These are phyloP conservation scores for Mychonastes homosphaera DNA, from an alignment of 139 green algal genomes.

Conservation along the genomic window DNA sequence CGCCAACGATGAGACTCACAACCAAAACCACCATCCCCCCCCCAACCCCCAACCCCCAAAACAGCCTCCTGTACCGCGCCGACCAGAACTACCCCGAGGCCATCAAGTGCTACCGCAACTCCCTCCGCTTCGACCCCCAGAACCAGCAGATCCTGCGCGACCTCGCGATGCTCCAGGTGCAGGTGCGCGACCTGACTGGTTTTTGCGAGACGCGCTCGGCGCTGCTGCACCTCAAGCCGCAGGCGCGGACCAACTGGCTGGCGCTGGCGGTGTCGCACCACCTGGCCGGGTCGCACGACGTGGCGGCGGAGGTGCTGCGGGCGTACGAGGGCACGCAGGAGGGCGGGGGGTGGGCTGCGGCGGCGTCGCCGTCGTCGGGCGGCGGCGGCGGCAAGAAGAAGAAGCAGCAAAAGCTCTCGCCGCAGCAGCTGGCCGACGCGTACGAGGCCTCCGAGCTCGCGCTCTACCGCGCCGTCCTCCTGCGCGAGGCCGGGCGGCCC, in stretches of 20 bases:
- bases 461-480: slow-evolving; percentile 77
- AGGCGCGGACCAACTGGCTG: slow-evolving; percentile 84
- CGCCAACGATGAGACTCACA: too few species aligned
- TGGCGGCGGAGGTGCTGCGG: slow-evolving; percentile 51
- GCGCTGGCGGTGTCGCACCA: slow-evolving; percentile 84
- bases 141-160: slow-evolving; percentile 91
- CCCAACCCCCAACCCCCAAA: too few species aligned
- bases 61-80: slow-evolving; percentile 83
- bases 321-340: slow-evolving; percentile 44
- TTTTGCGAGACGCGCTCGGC: slow-evolving; percentile 82
- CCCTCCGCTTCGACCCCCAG: slow-evolving; percentile 82
- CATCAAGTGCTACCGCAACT: slow-evolving; percentile 99
- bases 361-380: slow-evolving; percentile 13
- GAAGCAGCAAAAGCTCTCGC: background rate
- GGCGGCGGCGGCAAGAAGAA: slow-evolving; percentile 13
- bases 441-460: slow-evolving; percentile 96
- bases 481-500: slow-evolving; percentile 62
- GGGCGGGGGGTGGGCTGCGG: slow-evolving; percentile 33
- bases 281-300: slow-evolving; percentile 63
- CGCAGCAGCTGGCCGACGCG: slow-evolving; percentile 35
- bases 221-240: slow-evolving; percentile 72
- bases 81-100: slow-evolving; percentile 93
- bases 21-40: too few species aligned
- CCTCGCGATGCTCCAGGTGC: slow-evolving; percentile 79
- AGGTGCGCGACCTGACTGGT: slow-evolving; percentile 82